These are phyloP conservation scores for Nidularia sp. DNA, from an alignment of 768 basidiomycete species.

Conservation along the genomic window DNA sequence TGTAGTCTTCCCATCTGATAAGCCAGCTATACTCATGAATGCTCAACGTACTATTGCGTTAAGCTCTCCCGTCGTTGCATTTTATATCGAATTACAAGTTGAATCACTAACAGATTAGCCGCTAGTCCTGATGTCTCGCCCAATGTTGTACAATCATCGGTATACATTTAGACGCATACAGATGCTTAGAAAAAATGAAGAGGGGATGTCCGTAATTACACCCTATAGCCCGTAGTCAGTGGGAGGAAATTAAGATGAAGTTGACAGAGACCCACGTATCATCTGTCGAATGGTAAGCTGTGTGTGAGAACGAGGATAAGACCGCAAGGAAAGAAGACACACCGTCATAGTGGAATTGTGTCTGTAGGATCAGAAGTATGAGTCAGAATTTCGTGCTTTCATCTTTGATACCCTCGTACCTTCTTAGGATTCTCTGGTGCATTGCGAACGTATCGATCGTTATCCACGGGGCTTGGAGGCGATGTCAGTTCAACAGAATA, in stretches of 20 bases:
- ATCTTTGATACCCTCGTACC: conserved; percentile 33
- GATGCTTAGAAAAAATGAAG: neutral
- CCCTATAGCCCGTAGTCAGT: no score
- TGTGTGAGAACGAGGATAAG: no score
- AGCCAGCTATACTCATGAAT: no score
- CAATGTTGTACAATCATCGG: neutral
- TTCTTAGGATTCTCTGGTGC: conserved; percentile 88
- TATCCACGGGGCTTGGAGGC: conserved; percentile 65
- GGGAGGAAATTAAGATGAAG: no score
- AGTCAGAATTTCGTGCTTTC: conserved; percentile 4
- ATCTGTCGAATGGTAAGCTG: no score
- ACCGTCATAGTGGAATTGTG: conserved; percentile 82
- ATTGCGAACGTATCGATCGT: conserved; percentile 74
- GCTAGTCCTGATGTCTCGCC: no score
- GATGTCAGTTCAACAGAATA: conserved; percentile 1
- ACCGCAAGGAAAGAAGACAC: conserved; percentile 16
- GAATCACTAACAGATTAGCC: no score
- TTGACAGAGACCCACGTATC: no score
- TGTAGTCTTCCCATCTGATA: no score
- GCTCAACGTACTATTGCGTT: neutral
- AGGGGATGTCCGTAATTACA: neutral
- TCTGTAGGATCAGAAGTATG: conserved; percentile 33
- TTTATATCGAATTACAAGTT: no score
- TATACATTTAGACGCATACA: neutral
- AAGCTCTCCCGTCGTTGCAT: no score